Percentiles rank a stretch among this genome's conserved stretches.
These are phyloP conservation scores for Aspergillus brasiliensis DNA, from an alignment of 2,329 filamentous ascomycete genomes.

Conservation along the genomic window DNA sequence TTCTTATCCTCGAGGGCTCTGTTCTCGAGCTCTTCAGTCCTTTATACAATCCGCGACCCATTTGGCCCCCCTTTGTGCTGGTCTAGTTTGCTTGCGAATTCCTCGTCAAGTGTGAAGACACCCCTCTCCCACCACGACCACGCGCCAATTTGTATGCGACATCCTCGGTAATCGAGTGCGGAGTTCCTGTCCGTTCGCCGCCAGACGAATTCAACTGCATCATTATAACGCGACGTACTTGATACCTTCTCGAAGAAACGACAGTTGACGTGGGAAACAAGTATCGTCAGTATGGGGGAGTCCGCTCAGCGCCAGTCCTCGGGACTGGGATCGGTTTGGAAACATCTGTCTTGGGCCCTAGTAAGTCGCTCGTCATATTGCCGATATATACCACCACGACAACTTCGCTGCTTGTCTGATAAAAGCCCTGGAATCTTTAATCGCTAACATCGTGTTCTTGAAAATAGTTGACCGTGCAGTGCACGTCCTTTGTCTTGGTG, in stretches of 20 bases:
- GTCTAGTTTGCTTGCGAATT: not conserved
- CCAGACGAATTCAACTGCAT: not conserved
- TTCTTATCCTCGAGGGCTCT: not conserved
- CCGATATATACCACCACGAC: not conserved
- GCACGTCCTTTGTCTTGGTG: slow-evolving; percentile 48
- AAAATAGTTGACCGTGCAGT: slow-evolving; percentile 46
- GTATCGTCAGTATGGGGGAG: slow-evolving; percentile 35
- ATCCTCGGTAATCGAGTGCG: slow-evolving; percentile 12
- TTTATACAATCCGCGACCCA: not conserved
- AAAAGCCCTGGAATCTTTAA: slow-evolving; percentile 2
- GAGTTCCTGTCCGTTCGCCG: not conserved
- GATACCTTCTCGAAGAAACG: not conserved
- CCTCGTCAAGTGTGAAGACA: not conserved
- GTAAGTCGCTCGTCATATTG: slow-evolving; percentile 31
- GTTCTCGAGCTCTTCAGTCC: not conserved
- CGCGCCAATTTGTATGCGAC: slow-evolving; percentile 19
- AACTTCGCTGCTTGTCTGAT: not conserved
- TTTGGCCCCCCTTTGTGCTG: not conserved
- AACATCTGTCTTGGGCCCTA: slow-evolving; percentile 41
- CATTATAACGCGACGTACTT: not conserved
- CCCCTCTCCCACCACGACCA: slow-evolving; percentile 6
- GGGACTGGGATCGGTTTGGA: slow-evolving; percentile 36
- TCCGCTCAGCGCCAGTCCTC: slow-evolving; percentile 34
- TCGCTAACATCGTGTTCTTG: slow-evolving; percentile 12
- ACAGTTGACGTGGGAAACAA: slow-evolving; percentile 14